phyloP scores from a whole-genome alignment of 1,284 basidiomycete genomes.

The Ganoderma lucidum region DNA sequence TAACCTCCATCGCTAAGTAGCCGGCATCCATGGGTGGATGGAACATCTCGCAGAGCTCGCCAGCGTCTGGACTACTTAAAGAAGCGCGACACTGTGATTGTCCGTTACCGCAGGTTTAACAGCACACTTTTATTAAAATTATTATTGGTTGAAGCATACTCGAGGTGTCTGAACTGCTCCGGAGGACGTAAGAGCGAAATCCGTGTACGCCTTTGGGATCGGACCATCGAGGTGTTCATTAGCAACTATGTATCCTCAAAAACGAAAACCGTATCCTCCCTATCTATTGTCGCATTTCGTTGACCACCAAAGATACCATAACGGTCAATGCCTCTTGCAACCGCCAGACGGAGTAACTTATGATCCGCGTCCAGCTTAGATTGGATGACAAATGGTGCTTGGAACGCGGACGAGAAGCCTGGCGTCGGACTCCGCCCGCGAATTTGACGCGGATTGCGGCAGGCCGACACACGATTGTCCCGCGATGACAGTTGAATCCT shows the following conservation, averaged over 20 bases:
- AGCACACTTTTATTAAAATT: neutral
- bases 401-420: constrained; percentile 18
- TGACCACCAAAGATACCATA: neutral
- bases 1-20: neutral
- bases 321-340: constrained; percentile 15
- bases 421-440: neutral
- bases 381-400: constrained; percentile 23
- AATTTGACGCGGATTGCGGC: constrained; percentile 1
- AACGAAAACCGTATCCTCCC: constrained; percentile 19
- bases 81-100: neutral
- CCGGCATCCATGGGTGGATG: neutral
- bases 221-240: neutral
- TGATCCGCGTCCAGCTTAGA: constrained; percentile 13
- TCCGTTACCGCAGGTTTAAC: neutral
- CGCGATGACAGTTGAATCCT: neutral
- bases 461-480: neutral
- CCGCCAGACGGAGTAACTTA: constrained; percentile 14
- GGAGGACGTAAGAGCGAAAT: neutral
- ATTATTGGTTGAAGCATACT: neutral
- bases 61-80: neutral
- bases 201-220: neutral
- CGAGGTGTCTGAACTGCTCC: neutral
- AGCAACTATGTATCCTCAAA: neutral
- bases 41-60: neutral
- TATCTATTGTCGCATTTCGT: constrained; percentile 15